Evolutionary conservation across 345 rosid genomes (phyloP).

Genomic region (Litchi chinensis): DNA sequence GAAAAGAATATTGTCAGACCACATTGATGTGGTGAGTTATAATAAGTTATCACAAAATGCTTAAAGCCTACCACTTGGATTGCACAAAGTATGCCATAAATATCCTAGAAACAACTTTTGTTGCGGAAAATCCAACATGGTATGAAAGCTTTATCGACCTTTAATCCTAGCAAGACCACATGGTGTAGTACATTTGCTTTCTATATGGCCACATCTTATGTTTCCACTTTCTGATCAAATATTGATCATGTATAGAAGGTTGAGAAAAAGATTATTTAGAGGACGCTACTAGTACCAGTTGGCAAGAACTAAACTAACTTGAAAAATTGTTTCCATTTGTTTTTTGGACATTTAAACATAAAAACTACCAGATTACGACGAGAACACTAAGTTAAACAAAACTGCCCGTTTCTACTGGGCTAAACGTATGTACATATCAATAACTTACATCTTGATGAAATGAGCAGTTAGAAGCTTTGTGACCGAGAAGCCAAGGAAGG

Average conservation of each 20-base stretch:
- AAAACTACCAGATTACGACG: slow-evolving; percentile 19
- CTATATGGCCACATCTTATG: slow-evolving; percentile 15
- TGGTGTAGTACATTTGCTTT: slow-evolving; percentile 9
- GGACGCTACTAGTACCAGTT: not conserved
- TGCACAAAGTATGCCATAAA: not conserved
- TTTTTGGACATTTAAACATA: slow-evolving; percentile 16
- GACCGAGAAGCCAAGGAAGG: slow-evolving; percentile 46
- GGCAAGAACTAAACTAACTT: slow-evolving; percentile 3
- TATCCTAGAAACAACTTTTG: not conserved
- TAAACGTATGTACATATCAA: slow-evolving; percentile 23
- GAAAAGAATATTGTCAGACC: slow-evolving; percentile 9
- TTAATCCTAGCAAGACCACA: slow-evolving; percentile 11
- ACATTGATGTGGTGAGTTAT: not conserved
- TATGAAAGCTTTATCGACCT: slow-evolving; percentile 19
- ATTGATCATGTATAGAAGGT: not conserved
- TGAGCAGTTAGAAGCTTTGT: slow-evolving; percentile 50
- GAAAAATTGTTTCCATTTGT: slow-evolving; percentile 23
- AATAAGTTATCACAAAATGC: not conserved
- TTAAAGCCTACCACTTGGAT: slow-evolving; percentile 13
- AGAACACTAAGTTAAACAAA: slow-evolving; percentile 34
- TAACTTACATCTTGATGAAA: slow-evolving; percentile 55
- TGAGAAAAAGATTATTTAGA: not conserved
- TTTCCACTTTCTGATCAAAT: slow-evolving; percentile 13
- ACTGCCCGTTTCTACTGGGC: slow-evolving; percentile 37
- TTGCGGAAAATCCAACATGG: slow-evolving; percentile 2